These are phyloP conservation scores for Cadophora malorum DNA, from an alignment of 2,329 filamentous ascomycete genomes.

Conservation along the genomic window DNA sequence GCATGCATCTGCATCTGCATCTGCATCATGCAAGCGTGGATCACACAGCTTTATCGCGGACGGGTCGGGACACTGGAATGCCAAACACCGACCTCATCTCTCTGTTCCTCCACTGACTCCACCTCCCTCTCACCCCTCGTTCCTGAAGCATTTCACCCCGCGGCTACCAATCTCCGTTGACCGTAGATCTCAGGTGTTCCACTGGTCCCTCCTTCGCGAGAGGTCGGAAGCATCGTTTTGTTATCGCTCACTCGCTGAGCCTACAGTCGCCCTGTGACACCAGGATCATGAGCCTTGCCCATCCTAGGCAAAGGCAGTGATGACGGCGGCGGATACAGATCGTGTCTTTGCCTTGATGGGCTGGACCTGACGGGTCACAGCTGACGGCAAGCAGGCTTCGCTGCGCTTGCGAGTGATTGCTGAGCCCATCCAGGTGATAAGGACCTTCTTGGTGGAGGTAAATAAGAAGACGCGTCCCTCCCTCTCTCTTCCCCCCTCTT, in stretches of 20 bases:
- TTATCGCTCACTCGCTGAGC: conserved; percentile 6
- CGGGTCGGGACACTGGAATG: background rate
- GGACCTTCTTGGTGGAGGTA: conserved; percentile 4
- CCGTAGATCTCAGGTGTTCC: background rate
- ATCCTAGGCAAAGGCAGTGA: conserved; percentile 15
- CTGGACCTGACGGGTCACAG: conserved; percentile 6
- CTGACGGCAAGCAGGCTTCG: background rate
- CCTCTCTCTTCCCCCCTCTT: background rate
- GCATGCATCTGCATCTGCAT: conserved; percentile 1
- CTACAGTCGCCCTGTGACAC: conserved; percentile 26
- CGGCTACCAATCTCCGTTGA: conserved; percentile 10
- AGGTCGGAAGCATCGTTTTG: conserved; percentile 16
- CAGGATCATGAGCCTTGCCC: conserved; percentile 23
- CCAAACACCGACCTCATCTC: conserved; percentile 12
- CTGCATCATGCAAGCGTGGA: conserved; percentile 11
- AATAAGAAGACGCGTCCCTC: conserved; percentile 26
- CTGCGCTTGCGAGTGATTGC: conserved; percentile 13
- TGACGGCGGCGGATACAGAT: conserved; percentile 5
- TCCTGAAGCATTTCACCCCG: background rate
- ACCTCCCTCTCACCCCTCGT: background rate
- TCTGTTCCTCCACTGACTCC: background rate
- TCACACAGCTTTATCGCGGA: conserved; percentile 16
- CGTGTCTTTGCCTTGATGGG: conserved; percentile 15
- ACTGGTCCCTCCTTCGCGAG: conserved; percentile 9
- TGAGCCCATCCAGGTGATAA: conserved; percentile 19